Percentiles rank a stretch among this genome's conserved stretches.
Evolutionary conservation across 208 protist species (phyloP).

Genomic region (Crithidia brevicula): DNA sequence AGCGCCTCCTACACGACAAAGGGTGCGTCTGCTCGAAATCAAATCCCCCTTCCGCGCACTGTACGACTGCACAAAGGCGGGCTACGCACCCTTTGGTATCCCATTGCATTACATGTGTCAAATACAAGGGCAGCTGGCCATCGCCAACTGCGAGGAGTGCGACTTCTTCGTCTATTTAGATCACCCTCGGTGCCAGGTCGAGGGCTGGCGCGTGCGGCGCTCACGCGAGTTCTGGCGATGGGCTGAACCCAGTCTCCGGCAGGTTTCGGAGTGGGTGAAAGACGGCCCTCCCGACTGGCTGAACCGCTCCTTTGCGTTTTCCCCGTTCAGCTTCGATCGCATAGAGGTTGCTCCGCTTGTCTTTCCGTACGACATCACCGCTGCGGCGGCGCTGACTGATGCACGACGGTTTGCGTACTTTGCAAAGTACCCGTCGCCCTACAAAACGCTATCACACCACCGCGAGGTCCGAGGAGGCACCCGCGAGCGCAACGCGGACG

Average conservation of each 20-base stretch:
- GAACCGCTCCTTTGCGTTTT: constrained; percentile 68
- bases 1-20: not conserved
- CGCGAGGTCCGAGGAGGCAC: not conserved
- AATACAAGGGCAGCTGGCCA: constrained; percentile 91
- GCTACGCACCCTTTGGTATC: constrained; percentile 76
- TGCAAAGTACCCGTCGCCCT: constrained; percentile 40
- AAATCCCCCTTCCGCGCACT: constrained; percentile 82
- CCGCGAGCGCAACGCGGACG: not conserved
- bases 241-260: constrained; percentile 76
- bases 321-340: constrained; percentile 65
- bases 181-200: constrained; percentile 53
- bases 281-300: constrained; percentile 60
- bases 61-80: constrained; percentile 57
- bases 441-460: constrained; percentile 6
- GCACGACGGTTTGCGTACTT: constrained; percentile 69
- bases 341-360: constrained; percentile 75
- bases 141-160: constrained; percentile 82
- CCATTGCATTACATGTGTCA: constrained; percentile 89
- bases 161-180: constrained; percentile 93
- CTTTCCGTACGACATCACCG: constrained; percentile 74
- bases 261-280: constrained; percentile 68
- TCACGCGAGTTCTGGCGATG: constrained; percentile 79
- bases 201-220: constrained; percentile 79
- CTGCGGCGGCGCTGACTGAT: constrained; percentile 46
- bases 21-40: constrained; percentile 79